These are phyloP conservation scores for Chloromonas sp. DNA, from an alignment of 163 green algal species.

Conservation along the genomic window DNA sequence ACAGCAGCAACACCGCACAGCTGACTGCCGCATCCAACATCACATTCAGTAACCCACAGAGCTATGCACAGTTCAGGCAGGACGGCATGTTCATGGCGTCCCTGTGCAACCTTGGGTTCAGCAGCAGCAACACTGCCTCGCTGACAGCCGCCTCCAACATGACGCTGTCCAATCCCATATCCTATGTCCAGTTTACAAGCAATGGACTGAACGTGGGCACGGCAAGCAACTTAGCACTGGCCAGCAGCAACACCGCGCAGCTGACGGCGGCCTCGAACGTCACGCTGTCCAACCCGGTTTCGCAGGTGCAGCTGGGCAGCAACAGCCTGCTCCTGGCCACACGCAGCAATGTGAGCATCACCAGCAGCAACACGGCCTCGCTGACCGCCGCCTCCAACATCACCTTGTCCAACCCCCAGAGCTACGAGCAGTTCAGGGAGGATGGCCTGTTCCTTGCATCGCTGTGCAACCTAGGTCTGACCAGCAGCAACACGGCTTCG, in stretches of 20 bases:
- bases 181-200: too few species aligned
- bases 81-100: background rate
- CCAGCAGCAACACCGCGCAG: background rate
- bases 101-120: background rate
- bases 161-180: too few species aligned
- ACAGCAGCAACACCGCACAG: too few species aligned
- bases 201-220: too few species aligned
- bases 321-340: background rate
- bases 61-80: background rate
- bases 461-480: background rate
- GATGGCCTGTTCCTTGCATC: background rate
- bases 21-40: background rate
- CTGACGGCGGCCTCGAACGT: background rate
- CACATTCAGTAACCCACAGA: background rate
- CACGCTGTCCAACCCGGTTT: background rate
- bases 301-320: background rate
- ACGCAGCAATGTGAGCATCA: background rate
- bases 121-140: too few species aligned
- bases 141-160: too few species aligned
- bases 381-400: background rate
- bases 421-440: background rate
- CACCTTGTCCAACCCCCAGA: background rate
- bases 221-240: too few species aligned
- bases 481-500: background rate
- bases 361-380: too few species aligned